Base-by-base conservation (phyloP, 257 asterid genomes). In the Salvia rosmarinus region DNA sequence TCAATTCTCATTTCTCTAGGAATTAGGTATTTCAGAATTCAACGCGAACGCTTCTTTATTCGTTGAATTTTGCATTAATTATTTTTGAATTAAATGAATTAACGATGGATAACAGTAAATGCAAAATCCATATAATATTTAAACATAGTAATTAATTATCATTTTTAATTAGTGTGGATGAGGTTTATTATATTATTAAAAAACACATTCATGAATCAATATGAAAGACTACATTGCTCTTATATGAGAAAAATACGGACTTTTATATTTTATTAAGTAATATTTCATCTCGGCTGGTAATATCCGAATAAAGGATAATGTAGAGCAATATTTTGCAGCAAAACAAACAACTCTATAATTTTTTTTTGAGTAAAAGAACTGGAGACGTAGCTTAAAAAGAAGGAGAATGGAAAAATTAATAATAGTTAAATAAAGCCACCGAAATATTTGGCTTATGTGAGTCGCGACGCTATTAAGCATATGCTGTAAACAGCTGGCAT, bases 401-500 rank as follows among this genome's bases (percentile, higher is more conserved):
- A 43, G 21, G 12, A 17, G 7, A 64, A 44, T 4, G 9, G 37
- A 0, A 14, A 77, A 10, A 56, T 12, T 5, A 64, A 64, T 39
- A 39, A 39, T 8, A 39, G 9, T 39, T 8, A 39, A 7, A 39
- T 39, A 71, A 30, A 37, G 64, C 64, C 72, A 68, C 69, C 78
- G 56, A 61, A 61, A 64, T 37, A 64, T 64, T 74, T 70, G 71
- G 50, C 82, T 64, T 17, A 39, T 35, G 5, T 6, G 39, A 64
- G 20, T 7, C 25, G 37, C 75, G 57, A 51, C 3, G 30, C 73
- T 62, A 51, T 60, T 35, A 14, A 58, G 83, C 72, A 79, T 80
- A 64, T 73, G 77, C 77, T 80, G 80, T 69, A 73, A 73, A 73
- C 79, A 81, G 82, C 82, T 81, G 85, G 82, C 79, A 77, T 73